Conservation (phyloP, 2,329 filamentous ascomycete species). For the Aaosphaeria arxii region DNA sequence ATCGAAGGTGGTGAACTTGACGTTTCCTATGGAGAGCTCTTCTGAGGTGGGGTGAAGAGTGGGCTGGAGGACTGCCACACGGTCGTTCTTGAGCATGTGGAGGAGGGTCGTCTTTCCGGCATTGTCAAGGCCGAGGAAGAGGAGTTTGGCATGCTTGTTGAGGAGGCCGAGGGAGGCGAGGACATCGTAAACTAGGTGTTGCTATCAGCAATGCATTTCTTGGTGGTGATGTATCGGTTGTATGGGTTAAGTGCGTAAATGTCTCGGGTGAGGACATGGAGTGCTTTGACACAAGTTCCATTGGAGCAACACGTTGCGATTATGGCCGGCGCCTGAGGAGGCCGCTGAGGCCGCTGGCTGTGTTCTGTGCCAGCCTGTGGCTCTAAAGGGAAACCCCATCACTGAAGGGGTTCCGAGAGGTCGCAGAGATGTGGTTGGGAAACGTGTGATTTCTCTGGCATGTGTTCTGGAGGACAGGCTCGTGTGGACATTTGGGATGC, state of each 20-base stretch:
- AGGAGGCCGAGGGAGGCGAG: constrained; percentile 78
- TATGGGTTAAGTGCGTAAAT: too few relatives aligned
- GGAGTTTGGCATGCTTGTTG: constrained; percentile 72
- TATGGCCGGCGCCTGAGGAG: neutral
- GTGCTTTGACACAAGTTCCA: too few relatives aligned
- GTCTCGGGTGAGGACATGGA: too few relatives aligned
- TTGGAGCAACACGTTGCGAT: neutral
- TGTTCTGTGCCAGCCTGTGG: too few relatives aligned
- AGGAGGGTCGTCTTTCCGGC: constrained; percentile 77
- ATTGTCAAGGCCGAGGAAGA: constrained; percentile 76
- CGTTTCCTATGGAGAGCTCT: constrained; percentile 43
- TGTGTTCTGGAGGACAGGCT: neutral
- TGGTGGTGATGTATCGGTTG: neutral
- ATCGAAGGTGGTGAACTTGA: constrained; percentile 82
- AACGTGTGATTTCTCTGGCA: too few relatives aligned
- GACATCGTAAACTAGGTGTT: constrained; percentile 72
- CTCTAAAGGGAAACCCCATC: too few relatives aligned
- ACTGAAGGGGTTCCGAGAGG: too few relatives aligned
- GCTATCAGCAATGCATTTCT: constrained; percentile 1
- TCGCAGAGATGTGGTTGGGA: too few relatives aligned
- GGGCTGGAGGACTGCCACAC: constrained; percentile 71
- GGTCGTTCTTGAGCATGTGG: constrained; percentile 66
- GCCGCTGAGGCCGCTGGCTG: neutral
- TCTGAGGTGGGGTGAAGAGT: constrained; percentile 60
- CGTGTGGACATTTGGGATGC: constrained; percentile 9